These are phyloP conservation scores for Phytophthora sp. DNA, from an alignment of 352 stramenopile species.

Conservation along the genomic window DNA sequence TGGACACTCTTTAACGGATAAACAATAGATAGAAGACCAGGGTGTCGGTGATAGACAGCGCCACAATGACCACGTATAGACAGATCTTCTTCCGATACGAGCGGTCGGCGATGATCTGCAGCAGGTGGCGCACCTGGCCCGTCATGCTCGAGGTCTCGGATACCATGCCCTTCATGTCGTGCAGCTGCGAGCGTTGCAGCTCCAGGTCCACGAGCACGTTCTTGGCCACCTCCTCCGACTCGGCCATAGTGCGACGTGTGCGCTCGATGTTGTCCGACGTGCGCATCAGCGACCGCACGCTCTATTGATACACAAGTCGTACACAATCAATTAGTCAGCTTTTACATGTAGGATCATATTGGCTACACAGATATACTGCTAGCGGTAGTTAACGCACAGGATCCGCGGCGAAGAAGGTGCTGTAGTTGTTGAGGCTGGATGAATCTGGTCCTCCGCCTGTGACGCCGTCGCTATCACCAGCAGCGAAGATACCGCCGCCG, in stretches of 20 bases:
- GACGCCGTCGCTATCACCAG: conserved; percentile 32
- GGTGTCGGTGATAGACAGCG: conserved; percentile 70
- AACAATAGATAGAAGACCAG: conserved; percentile 89
- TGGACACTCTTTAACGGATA: conserved; percentile 48
- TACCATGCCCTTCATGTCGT: conserved; percentile 86
- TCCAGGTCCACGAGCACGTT: conserved; percentile 82
- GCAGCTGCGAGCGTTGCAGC: conserved; percentile 76
- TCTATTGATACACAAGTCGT: conserved; percentile 41
- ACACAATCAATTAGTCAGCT: not conserved
- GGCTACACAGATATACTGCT: no score
- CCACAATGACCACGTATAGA: conserved; percentile 72
- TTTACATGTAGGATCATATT: not conserved
- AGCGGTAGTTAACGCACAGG: no score
- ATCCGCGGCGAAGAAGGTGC: conserved; percentile 66
- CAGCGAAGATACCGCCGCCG: conserved; percentile 36
- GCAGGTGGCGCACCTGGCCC: conserved; percentile 61
- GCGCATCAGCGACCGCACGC: conserved; percentile 65
- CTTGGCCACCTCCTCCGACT: conserved; percentile 75
- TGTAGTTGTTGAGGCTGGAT: conserved; percentile 68
- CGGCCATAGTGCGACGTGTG: conserved; percentile 61
- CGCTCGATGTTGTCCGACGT: conserved; percentile 80
- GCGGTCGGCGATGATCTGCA: conserved; percentile 77
- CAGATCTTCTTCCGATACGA: conserved; percentile 76
- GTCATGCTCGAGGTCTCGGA: conserved; percentile 74
- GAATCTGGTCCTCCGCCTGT: conserved; percentile 35